Conservation (phyloP, 2,329 filamentous ascomycete species). For the Paecilomyces sp. region DNA sequence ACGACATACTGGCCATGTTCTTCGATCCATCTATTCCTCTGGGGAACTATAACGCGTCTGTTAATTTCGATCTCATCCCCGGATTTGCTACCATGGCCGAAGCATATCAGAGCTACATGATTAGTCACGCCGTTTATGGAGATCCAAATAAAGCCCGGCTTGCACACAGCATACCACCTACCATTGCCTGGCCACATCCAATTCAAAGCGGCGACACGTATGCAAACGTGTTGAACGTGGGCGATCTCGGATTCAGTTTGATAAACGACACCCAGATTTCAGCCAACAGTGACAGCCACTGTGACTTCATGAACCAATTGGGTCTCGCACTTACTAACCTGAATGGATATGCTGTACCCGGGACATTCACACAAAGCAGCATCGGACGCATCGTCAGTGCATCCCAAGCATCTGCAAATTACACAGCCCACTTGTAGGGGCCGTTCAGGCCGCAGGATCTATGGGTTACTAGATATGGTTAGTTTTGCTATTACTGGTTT, state of each 20-base stretch:
- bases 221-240: constrained; percentile 25
- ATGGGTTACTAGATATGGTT: no score
- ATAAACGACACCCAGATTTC: constrained; percentile 20
- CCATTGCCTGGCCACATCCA: constrained; percentile 28
- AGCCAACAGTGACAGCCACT: background rate
- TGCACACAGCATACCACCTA: constrained; percentile 22
- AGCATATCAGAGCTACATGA: constrained; percentile 35
- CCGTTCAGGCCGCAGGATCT: background rate
- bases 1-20: constrained; percentile 37
- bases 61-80: constrained; percentile 14
- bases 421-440: background rate
- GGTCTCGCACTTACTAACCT: background rate
- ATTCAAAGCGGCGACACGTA: constrained; percentile 17
- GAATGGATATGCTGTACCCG: background rate
- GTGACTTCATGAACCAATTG: background rate
- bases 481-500: no score
- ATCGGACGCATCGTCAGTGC: background rate
- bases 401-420: background rate
- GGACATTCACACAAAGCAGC: background rate
- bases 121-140: constrained; percentile 33
- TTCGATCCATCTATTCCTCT: constrained; percentile 24
- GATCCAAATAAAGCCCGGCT: constrained; percentile 29
- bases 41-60: constrained; percentile 13
- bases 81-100: constrained; percentile 26
- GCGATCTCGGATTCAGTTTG: constrained; percentile 23